phyloP scores from a whole-genome alignment of 2,329 filamentous ascomycete species.

The Dactylonectria estremocensis region DNA sequence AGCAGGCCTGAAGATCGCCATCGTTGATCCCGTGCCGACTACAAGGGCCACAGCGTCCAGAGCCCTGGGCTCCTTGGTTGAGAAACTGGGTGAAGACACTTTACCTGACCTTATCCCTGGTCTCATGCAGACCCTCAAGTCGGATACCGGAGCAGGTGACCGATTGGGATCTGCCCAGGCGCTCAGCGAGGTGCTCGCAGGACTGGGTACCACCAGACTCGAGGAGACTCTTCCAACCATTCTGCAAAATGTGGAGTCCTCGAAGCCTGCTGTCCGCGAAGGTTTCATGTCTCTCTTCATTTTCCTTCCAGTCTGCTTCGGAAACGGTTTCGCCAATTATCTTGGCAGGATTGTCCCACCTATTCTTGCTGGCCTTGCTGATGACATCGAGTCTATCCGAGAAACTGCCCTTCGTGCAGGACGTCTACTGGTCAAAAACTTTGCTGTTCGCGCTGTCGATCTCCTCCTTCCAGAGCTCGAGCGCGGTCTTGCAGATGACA shows the following conservation, averaged over 20 bases:
- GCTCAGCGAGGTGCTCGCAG: conserved; percentile 94
- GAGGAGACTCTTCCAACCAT: conserved; percentile 98
- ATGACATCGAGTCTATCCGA: conserved; percentile 96
- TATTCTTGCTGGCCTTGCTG: conserved; percentile 92
- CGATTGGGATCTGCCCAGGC: conserved; percentile 96
- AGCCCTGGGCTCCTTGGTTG: conserved; percentile 94
- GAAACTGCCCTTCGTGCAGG: conserved; percentile 97
- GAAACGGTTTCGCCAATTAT: conserved; percentile 98
- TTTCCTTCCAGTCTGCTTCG: conserved; percentile 98
- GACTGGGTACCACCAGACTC: conserved; percentile 89
- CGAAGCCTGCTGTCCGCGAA: conserved; percentile 91
- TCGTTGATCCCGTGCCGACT: conserved; percentile 96
- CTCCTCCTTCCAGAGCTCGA: conserved; percentile 94
- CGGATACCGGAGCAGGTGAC: conserved; percentile 96
- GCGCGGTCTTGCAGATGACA: conserved; percentile 96
- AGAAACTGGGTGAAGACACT: conserved; percentile 97
- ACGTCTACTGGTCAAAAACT: conserved; percentile 97
- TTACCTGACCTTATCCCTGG: conserved; percentile 97
- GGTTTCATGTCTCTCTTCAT: conserved; percentile 99
- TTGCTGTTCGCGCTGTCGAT: conserved; percentile 94
- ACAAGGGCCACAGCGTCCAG: conserved; percentile 97
- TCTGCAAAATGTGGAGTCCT: conserved; percentile 93
- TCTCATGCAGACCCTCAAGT: conserved; percentile 97
- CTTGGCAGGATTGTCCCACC: conserved; percentile 95
- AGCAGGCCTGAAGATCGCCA: conserved; percentile 87